phyloP scores from a whole-genome alignment of 129 eudicot species.

The Heracleum sosnowskyi region DNA sequence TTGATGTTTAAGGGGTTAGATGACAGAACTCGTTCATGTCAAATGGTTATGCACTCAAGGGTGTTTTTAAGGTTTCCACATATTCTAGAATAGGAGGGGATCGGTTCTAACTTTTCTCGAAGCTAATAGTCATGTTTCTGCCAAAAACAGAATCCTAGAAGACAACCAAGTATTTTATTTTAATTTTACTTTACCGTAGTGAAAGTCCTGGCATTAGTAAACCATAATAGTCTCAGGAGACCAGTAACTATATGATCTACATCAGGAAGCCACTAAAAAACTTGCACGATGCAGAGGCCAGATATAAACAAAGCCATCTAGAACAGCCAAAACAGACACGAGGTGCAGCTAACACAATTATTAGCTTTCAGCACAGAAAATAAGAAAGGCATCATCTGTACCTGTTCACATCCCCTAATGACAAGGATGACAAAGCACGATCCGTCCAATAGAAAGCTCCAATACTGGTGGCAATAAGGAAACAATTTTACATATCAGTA shows the following conservation, averaged over 20 bases:
- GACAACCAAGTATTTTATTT: not conserved
- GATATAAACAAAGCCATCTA: not conserved
- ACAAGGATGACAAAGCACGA: conserved; percentile 56
- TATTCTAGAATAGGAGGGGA: not conserved
- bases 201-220: not conserved
- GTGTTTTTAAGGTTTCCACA: not conserved
- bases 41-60: not conserved
- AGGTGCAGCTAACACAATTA: not conserved
- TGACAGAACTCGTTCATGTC: not conserved
- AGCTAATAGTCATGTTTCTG: not conserved
- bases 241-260: not conserved
- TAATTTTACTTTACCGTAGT: not conserved
- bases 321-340: not conserved
- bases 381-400: conserved; percentile 6
- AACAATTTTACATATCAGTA: not conserved
- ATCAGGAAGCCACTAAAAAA: not conserved
- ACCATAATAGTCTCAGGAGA: not conserved
- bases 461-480: conserved; percentile 23
- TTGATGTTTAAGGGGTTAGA: no score
- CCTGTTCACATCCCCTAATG: conserved; percentile 43
- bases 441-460: conserved; percentile 91
- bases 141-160: not conserved
- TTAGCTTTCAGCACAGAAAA: not conserved
- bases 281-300: not conserved
- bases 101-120: not conserved